These are phyloP conservation scores for Aspergillus sp. DNA, from an alignment of 2,329 filamentous ascomycete genomes.

Conservation along the genomic window DNA sequence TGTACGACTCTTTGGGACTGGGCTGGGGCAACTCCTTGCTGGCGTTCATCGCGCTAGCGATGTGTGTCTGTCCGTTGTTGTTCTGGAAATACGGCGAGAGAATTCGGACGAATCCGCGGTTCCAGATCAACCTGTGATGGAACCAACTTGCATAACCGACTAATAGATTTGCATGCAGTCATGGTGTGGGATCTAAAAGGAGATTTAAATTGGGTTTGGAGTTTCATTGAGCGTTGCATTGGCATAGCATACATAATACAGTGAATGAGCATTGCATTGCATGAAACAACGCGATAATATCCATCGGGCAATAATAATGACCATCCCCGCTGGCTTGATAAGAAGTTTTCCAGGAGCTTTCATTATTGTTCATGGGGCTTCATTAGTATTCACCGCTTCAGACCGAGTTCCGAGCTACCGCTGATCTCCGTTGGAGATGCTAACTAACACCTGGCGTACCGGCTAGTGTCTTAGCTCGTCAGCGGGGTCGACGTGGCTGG, in stretches of 20 bases:
- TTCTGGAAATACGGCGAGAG: slow-evolving; percentile 17
- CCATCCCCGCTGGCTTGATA: no score
- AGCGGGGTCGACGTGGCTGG: background rate
- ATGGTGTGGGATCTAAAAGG: no score
- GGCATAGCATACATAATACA: background rate
- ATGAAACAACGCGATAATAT: background rate
- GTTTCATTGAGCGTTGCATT: background rate
- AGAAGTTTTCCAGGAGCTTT: no score
- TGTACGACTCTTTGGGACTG: slow-evolving; percentile 58
- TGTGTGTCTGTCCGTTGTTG: slow-evolving; percentile 45
- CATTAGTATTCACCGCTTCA: background rate
- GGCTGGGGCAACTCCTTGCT: slow-evolving; percentile 60
- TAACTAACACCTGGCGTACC: no score
- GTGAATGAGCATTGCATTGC: background rate
- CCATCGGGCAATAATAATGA: no score
- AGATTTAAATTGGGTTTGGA: background rate
- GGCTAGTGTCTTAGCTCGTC: no score
- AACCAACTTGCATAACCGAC: no score
- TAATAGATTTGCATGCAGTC: no score
- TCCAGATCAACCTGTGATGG: slow-evolving; percentile 14
- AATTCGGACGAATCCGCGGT: slow-evolving; percentile 17
- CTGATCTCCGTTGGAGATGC: background rate
- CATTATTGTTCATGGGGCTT: background rate
- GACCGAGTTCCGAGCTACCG: slow-evolving; percentile 14
- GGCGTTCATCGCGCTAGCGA: slow-evolving; percentile 48